Conservation (phyloP, 345 rosid genomes). For the Erysimum cheiranthoides region DNA sequence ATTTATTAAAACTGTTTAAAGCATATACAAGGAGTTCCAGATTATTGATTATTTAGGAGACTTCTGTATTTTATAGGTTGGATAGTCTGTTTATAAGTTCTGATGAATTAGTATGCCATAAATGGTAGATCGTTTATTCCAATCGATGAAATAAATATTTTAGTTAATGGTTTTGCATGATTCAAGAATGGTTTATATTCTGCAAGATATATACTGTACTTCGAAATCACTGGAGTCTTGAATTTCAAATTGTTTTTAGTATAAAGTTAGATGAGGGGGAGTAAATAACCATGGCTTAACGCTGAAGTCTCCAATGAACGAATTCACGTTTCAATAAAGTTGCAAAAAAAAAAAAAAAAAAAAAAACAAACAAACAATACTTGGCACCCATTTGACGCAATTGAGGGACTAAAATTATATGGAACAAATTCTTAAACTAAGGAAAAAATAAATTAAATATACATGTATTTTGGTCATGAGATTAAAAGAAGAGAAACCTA, state of each 20-base stretch:
- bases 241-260: background rate
- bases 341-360: slow-evolving; percentile 6
- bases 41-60: background rate
- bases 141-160: background rate
- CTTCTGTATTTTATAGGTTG: background rate
- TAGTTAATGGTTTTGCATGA: background rate
- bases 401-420: slow-evolving; percentile 17
- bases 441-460: background rate
- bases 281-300: slow-evolving; percentile 38
- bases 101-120: background rate
- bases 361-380: slow-evolving; percentile 8
- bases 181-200: background rate
- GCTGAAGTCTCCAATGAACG: slow-evolving; percentile 34
- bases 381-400: slow-evolving; percentile 44
- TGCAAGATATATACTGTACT: background rate
- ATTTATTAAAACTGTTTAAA: background rate
- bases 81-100: background rate
- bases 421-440: background rate
- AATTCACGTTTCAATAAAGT: slow-evolving; percentile 41
- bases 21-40: background rate
- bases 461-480: background rate
- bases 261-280: slow-evolving; percentile 4
- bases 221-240: background rate
- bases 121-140: background rate
- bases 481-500: background rate